These are phyloP conservation scores for Pichia sp. DNA, from an alignment of 1,139 yeast genomes.

Conservation along the genomic window DNA sequence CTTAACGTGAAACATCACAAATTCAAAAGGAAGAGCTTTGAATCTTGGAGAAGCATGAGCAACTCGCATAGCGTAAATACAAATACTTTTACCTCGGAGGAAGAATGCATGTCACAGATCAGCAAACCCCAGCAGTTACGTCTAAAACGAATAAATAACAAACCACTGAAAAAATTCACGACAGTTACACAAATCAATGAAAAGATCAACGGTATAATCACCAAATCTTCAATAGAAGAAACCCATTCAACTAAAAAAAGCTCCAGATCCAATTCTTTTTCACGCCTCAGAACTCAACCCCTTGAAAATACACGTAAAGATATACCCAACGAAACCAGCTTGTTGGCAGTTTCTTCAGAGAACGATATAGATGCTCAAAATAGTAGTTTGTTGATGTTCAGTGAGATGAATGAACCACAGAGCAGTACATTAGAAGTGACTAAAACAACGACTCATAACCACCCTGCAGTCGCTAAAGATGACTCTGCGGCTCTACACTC, in stretches of 20 bases:
- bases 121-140: slow-evolving; percentile 5
- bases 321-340: background rate
- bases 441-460: background rate
- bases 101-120: slow-evolving; percentile 8
- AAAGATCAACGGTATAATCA: background rate
- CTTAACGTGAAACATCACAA: slow-evolving; percentile 25
- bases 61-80: slow-evolving; percentile 6
- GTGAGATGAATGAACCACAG: background rate
- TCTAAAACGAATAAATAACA: slow-evolving; percentile 10
- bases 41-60: slow-evolving; percentile 16
- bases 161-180: background rate
- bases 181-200: background rate
- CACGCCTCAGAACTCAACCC: background rate
- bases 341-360: background rate
- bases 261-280: no score
- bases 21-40: slow-evolving; percentile 29
- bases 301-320: background rate
- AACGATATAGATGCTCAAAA: background rate
- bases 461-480: background rate
- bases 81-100: slow-evolving; percentile 13
- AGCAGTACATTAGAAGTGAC: no score
- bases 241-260: background rate
- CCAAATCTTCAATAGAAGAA: background rate
- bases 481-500: background rate
- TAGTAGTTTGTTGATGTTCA: background rate